Base-by-base conservation (phyloP, 495 filamentous ascomycete genomes). In the Xylaria curta region DNA sequence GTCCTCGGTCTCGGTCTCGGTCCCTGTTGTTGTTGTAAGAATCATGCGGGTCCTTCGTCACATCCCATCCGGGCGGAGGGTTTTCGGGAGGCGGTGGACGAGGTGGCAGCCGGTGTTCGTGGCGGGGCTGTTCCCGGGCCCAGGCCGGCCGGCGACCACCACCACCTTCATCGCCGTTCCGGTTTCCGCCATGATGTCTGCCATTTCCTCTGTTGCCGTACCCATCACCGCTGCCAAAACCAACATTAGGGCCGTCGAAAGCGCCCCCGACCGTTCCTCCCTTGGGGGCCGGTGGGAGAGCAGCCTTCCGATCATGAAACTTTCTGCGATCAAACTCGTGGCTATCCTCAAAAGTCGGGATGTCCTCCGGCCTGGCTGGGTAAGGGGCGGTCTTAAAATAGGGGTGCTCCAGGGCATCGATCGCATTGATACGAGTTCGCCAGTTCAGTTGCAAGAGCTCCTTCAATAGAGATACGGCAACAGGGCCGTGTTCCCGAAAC, bases 261-360 rank as follows among this genome's bases (percentile, higher is more conserved):
- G 89, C 87, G 21, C 91, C 91, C 19, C 96, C 95, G 24, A 97
- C 93, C 13, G 92, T 93, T 17, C 92, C 94, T 26, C 94, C 94
- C 73, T 94, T 93, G 15, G 96, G 97, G 24, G 94, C 95, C 21
- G 96, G 96, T 31, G 96, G 95, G 59, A 94, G 85, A 19, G 89
- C 89, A 15, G 89, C 90, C 76, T 91, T 91, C 72, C 95, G 88
- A 71, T 91, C 89, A 71, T 95, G 91, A 76, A 94, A 93, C 78
- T 94, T 95, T 69, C 94, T 89, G 44, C 96, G 90, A 76, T 99
- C 96, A 26, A 98, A 84, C 81, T 99, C 96, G 82, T 99, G 96
- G 21, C 94, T 97, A 73, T 98, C 97, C 73, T 96, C 92, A 74
- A 97, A 98, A 21, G 83, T 87, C 26, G 96, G 96, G 26, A 99